Base-by-base conservation (phyloP, 768 basidiomycete species). In the Wakefieldia striispora region DNA sequence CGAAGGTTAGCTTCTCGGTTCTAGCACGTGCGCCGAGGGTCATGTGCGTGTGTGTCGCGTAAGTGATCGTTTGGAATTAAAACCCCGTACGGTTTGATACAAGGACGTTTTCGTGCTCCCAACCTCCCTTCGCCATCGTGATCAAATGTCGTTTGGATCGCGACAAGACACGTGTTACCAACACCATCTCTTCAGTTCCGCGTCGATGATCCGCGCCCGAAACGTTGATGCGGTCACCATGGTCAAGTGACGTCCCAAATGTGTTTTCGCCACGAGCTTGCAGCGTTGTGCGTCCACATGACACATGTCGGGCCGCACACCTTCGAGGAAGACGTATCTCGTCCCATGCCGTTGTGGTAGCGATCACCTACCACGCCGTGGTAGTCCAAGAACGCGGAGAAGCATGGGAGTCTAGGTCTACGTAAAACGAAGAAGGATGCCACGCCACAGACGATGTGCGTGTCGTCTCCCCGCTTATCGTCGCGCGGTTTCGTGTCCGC, bases 381-480 rank as follows among this genome's bases (percentile, higher is more conserved):
- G 45, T 33, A 11, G 29, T 23, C 39, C 36, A 12, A 10, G 31
- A 19, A 36, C 24, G 13, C 9, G 13, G 37, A 37, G 33, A 33
- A 13, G 33, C 16, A 33, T 33, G 6, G 33, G 33, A 16, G 33
- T 33, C 14, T 6, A 13, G 8, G n/a, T 1, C 34, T 35, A 58
- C 61, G 54, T 61, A 61, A 63, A n/a, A 53, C 33, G 49, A 62
- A 63, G 60, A n/a, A n/a, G n/a, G 24, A 9, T 41, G 5, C 17
- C 13, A 23, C 29, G 29, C 29, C 29, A 29, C 29, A 29, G 29
- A 29, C 12, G 29, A 12, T 16, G 34, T 14, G 43, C 7, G 24
- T 19, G 9, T 31, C 34, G 29, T 26, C 24, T 49, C 37, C 42
- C 54, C 38, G 49, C 40, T 44, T 47, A 54, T 41, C 44, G 21